Conservation (phyloP, 73 alveolate species). For the Symbiodinium natans region DNA sequence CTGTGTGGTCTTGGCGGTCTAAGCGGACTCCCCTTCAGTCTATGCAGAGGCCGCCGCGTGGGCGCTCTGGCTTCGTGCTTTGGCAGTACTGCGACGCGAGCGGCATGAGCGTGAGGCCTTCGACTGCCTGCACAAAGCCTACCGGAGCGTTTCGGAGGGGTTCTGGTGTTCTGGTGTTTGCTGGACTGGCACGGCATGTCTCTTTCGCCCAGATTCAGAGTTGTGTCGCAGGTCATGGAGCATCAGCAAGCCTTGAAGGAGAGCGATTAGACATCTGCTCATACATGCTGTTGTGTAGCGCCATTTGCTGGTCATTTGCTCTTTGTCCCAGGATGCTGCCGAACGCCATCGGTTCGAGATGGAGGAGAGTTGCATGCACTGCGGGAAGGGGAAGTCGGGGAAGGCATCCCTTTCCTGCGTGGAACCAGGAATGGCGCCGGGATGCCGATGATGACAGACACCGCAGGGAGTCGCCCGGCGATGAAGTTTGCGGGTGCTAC, state of each 20-base stretch:
- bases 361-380: not conserved
- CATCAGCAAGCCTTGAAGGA: conserved; percentile 6
- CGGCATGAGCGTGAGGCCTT: not conserved
- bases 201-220: no score
- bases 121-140: no score
- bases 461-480: conserved; percentile 47
- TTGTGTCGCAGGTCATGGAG: not conserved
- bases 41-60: not conserved
- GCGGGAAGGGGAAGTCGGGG: no score
- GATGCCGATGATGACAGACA: conserved; percentile 25
- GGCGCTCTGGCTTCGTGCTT: not conserved
- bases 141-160: no score
- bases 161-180: no score
- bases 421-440: not conserved
- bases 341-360: not conserved
- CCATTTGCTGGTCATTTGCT: not conserved
- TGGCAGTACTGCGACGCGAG: not conserved
- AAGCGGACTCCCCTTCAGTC: not conserved
- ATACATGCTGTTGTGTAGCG: no score
- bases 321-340: not conserved
- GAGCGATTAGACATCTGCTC: not conserved
- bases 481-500: not conserved
- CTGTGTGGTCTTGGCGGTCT: no score
- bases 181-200: no score
- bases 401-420: no score